phyloP scores from a whole-genome alignment of 2,329 filamentous ascomycete species.

The Alternaria alternata region DNA sequence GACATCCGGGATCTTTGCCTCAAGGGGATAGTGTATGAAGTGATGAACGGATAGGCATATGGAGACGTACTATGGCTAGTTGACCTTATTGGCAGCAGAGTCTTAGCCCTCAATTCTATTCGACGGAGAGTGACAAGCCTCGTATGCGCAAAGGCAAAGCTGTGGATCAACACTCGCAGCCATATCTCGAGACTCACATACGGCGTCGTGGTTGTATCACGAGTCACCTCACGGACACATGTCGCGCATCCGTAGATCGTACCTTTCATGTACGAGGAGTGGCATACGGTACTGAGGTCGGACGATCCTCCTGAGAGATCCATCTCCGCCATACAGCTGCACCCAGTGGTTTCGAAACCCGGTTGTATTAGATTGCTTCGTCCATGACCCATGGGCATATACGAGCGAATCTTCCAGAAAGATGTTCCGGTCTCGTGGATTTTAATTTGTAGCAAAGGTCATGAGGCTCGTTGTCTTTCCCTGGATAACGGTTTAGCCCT shows the following conservation, averaged over 20 bases:
- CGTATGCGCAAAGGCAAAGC: constrained; percentile 20
- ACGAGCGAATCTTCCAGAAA: constrained; percentile 34
- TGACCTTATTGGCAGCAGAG: constrained; percentile 22
- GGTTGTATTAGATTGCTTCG: constrained; percentile 30
- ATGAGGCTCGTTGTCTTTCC: constrained; percentile 29
- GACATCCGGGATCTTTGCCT: constrained; percentile 31
- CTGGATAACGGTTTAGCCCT: constrained; percentile 3
- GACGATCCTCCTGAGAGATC: constrained; percentile 1
- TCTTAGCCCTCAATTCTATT: constrained; percentile 15
- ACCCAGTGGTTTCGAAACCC: constrained; percentile 29
- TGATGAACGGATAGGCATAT: constrained; percentile 23
- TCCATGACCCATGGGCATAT: constrained; percentile 20
- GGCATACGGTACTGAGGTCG: not conserved
- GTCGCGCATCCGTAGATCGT: not conserved
- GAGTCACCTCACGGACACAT: not conserved
- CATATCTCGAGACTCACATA: not conserved
- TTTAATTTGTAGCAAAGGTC: constrained; percentile 29
- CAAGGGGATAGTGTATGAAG: constrained; percentile 33
- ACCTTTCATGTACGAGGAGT: not conserved
- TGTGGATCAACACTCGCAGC: constrained; percentile 13
- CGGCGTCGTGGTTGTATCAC: constrained; percentile 4
- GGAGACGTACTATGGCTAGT: constrained; percentile 30
- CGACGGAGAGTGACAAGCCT: constrained; percentile 11
- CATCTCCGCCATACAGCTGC: not conserved
- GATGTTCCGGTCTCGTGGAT: constrained; percentile 22